Evolutionary conservation across 1,139 yeast genomes (phyloP).

Genomic region (Suhomyces ambrosiae): DNA sequence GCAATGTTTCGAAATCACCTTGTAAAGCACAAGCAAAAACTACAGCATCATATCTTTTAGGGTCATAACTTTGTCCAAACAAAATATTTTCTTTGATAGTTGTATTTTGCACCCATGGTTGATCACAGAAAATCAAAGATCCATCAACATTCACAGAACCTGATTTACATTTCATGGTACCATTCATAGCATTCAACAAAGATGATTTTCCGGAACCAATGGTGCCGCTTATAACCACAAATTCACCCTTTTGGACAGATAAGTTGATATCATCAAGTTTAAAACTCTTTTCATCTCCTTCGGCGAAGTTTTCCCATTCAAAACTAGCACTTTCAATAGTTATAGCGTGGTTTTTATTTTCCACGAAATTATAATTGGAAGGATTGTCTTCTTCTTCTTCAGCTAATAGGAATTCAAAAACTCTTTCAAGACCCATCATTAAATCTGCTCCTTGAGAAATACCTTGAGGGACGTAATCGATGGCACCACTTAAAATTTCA

Average conservation of each 20-base stretch:
- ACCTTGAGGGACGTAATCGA: conserved; percentile 67
- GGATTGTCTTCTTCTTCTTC: conserved; percentile 22
- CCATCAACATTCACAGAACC: conserved; percentile 55
- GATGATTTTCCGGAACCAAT: conserved; percentile 76
- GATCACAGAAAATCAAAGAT: conserved; percentile 43
- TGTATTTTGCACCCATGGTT: conserved; percentile 85
- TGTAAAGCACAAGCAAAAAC: conserved; percentile 63
- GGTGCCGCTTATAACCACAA: conserved; percentile 64
- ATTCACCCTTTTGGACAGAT: conserved; percentile 53
- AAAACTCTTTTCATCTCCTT: background rate
- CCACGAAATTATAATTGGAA: background rate
- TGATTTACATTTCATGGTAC: conserved; percentile 52
- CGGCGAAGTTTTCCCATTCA: conserved; percentile 59
- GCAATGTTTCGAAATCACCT: conserved; percentile 68
- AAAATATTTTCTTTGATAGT: conserved; percentile 73
- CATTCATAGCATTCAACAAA: conserved; percentile 60
- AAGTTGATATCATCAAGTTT: conserved; percentile 40
- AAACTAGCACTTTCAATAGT: conserved; percentile 55
- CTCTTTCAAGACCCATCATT: conserved; percentile 57
- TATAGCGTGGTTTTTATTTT: conserved; percentile 36
- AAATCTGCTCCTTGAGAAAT: conserved; percentile 68
- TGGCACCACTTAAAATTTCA: conserved; percentile 51
- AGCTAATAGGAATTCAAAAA: conserved; percentile 50
- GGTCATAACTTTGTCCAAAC: conserved; percentile 70
- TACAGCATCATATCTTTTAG: conserved; percentile 71